Base-by-base conservation (phyloP, 352 stramenopile species). In the Globisporangium abappressorium region DNA sequence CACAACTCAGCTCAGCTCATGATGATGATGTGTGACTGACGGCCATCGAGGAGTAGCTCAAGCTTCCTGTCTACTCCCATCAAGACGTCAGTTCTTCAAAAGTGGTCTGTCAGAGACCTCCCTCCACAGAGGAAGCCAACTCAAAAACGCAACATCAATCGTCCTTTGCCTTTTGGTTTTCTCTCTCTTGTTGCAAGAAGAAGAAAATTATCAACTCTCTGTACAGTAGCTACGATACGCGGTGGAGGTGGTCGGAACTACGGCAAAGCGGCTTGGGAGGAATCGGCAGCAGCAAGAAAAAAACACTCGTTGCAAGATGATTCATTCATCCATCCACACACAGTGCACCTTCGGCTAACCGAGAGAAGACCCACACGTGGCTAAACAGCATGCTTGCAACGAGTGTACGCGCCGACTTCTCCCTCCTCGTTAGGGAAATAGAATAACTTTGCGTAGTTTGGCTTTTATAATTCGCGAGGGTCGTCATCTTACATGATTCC, bases 401-500 rank as follows among this genome's bases (percentile, higher is more conserved):
- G 18, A n/a, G 43, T 51, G 18, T 24, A 18, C 43, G 43, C 18
- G 43, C 43, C 43, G 43, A 51, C 43, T 51, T 5, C 49, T 1
- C 49, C 38, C 49, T 56, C 49, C 49, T 28, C 49, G 3, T 18
- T 28, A n/a, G 49, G 47, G 49, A 56, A 56, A 56, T 56, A 56
- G 49, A 26, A 56, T 56, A 56, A 56, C 49, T 14, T 56, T 56
- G 49, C 49, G 49, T 47, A 47, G 36, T 14, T 61, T n/a, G 36
- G 33, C 56, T 62, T 56, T 62, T 62, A 62, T 62, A 62, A 62
- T 56, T 65, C 59, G 59, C 59, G 34, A 36, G 18, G 1, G 8
- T 56, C 36, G 28, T 53, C 43, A 47, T 46, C 60, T 78, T 78
- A 80, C 74, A 80, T 80, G 69, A 80, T 78, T 24, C 74, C 74